Evolutionary conservation across 208 protist genomes (phyloP), one percentile per base, ranked within the genome.

Genomic region (Trypanosoma boissoni): DNA sequence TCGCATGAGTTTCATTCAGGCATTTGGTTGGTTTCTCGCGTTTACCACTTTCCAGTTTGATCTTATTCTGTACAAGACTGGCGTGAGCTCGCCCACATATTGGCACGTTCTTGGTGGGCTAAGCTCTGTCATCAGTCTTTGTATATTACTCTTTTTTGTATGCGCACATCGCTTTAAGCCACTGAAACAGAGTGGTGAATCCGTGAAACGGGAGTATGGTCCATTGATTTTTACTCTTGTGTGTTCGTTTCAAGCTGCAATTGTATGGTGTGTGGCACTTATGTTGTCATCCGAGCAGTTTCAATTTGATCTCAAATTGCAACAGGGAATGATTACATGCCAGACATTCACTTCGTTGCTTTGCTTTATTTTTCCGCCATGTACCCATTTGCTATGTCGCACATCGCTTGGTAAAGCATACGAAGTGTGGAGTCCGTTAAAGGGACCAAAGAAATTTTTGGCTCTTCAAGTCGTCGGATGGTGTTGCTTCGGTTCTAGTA

Each of bases 301-400:
- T 28, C 21, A 31, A 23, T 4, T 49, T 1, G 68, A 60, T 16
- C 42, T 36, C 10, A 48, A 52, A 21, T 20, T 69, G 26, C 49
- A 50, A 29, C 61, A 75, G 48, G 57, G 57, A 18, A 37, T 75
- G 29, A 20, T 74, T 48, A 50, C 58, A 58, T 65, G 63, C 34
- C 62, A 74, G 21, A 64, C 58, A 21, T 58, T 77, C 31, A 57
- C 78, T 23, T 57, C 72, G 0, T 16, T 78, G 41, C 63, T 88
- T n/a, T 68, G 80, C 24, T 86, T 87, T 62, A 54, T 68, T 26
- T 56, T 90, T 28, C 82, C 86, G 0, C 68, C 78, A 7, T 72
- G 81, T 23, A 93, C 86, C 1, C 78, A 88, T 56, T 48, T 86
- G 23, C 75, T 84, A 29, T 82, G 86, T 16, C 48, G 74, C 41